phyloP scores from a whole-genome alignment of 805 yeast species.

The Monosporozyma solicola region DNA sequence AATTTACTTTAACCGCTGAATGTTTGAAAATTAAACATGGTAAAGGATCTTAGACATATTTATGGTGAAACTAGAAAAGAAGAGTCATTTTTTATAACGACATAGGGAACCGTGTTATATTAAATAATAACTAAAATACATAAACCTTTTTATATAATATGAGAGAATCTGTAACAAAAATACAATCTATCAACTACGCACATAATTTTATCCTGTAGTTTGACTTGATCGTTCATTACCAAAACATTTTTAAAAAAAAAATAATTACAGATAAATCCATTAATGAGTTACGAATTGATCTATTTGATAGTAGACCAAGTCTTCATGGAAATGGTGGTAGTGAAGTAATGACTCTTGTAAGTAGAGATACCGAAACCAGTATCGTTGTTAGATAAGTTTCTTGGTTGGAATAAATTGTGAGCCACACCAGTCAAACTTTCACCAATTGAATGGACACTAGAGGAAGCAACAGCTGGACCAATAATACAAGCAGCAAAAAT shows the following conservation, averaged over 20 bases:
- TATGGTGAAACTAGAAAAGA: not conserved
- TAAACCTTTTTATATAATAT: constrained; percentile 9
- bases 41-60: not conserved
- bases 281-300: not conserved
- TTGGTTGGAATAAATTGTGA: constrained; percentile 83
- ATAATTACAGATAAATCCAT: not conserved
- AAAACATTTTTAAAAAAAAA: not conserved
- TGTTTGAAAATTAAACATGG: not conserved
- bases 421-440: constrained; percentile 32
- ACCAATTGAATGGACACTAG: constrained; percentile 35
- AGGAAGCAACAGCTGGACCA: constrained; percentile 86
- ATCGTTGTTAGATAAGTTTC: constrained; percentile 71
- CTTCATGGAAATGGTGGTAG: constrained; percentile 42
- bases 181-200: constrained; percentile 1
- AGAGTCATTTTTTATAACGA: not conserved
- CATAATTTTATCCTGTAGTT: constrained; percentile 1
- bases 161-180: constrained; percentile 2
- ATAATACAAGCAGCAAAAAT: constrained; percentile 69
- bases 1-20: not conserved
- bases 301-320: constrained; percentile 46
- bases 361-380: constrained; percentile 47
- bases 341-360: constrained; percentile 31
- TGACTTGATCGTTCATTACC: not conserved
- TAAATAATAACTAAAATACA: constrained; percentile 16
- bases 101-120: constrained; percentile 5